These are phyloP conservation scores for Cordyceps fumosorosea DNA, from an alignment of 2,329 filamentous ascomycete genomes.

Conservation along the genomic window DNA sequence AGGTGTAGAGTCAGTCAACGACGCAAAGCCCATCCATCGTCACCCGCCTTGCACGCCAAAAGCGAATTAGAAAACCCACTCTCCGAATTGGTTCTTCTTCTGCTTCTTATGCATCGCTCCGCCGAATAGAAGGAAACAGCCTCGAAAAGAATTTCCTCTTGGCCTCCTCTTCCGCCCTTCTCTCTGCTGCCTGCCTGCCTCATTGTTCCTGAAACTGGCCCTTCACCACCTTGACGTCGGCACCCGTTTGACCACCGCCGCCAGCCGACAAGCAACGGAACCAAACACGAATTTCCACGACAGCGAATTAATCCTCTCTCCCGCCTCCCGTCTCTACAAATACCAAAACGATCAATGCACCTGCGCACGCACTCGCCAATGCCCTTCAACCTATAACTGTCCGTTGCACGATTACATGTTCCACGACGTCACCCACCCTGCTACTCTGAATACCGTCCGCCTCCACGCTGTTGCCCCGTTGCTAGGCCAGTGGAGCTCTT, in stretches of 20 bases:
- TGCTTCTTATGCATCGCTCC: neutral
- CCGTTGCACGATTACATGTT: neutral
- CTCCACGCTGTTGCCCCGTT: constrained; percentile 17
- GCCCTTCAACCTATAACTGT: neutral
- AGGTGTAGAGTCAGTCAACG: constrained; percentile 5
- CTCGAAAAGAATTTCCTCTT: too few species aligned
- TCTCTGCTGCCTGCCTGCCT: neutral
- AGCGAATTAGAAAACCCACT: neutral
- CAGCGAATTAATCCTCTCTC: neutral
- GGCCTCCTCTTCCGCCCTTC: neutral
- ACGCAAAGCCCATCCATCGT: constrained; percentile 4
- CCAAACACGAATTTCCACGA: neutral
- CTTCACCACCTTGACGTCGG: neutral
- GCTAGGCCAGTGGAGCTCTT: constrained; percentile 13
- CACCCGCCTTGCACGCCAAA: neutral
- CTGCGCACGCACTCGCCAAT: neutral
- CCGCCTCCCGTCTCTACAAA: neutral
- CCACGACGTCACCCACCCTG: constrained; percentile 18
- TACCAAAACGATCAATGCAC: neutral
- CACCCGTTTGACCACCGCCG: neutral
- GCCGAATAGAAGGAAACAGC: neutral
- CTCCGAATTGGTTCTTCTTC: neutral
- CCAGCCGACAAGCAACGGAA: neutral
- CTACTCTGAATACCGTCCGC: constrained; percentile 14
- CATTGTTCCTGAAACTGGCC: neutral